Percentiles rank a stretch among this genome's conserved stretches.
Conservation (phyloP, 768 basidiomycete genomes). For the Lepiota venenata region DNA sequence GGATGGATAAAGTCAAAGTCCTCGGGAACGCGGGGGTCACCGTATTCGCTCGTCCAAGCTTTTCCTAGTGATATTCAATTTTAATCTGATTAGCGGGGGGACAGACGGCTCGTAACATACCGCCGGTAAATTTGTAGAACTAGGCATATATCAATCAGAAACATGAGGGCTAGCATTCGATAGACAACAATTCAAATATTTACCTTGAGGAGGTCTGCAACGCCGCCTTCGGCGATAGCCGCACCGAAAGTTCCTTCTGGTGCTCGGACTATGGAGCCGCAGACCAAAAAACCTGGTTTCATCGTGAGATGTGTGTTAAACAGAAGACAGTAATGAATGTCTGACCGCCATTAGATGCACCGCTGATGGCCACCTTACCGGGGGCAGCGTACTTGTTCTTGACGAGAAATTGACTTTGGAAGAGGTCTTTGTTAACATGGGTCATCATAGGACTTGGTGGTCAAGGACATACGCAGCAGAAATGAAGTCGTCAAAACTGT, state of each 20-base stretch:
- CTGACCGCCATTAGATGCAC: slow-evolving; percentile 76
- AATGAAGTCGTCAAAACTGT: slow-evolving; percentile 73
- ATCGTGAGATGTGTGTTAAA: not conserved
- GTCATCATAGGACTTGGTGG: not conserved
- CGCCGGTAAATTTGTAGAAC: slow-evolving; percentile 75
- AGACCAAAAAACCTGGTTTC: slow-evolving; percentile 61
- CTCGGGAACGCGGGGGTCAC: slow-evolving; percentile 63
- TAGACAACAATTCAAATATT: slow-evolving; percentile 2
- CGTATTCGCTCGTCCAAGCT: slow-evolving; percentile 77
- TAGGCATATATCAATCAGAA: slow-evolving; percentile 19
- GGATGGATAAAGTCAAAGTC: slow-evolving; percentile 83
- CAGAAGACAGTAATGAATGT: not conserved
- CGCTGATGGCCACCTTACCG: slow-evolving; percentile 74
- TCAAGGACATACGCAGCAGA: slow-evolving; percentile 57
- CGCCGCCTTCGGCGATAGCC: slow-evolving; percentile 76
- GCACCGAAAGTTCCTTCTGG: slow-evolving; percentile 70
- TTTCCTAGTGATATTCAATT: slow-evolving; percentile 35
- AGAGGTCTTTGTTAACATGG: not conserved
- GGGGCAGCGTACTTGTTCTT: slow-evolving; percentile 61
- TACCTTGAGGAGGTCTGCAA: slow-evolving; percentile 75
- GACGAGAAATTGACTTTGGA: slow-evolving; percentile 58
- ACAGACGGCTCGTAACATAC: slow-evolving; percentile 22
- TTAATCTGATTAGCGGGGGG: slow-evolving; percentile 11
- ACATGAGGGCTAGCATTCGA: not conserved
- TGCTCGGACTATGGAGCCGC: slow-evolving; percentile 73